Evolutionary conservation across 2,329 filamentous ascomycete species (phyloP), one percentile per base, ranked within the genome.

Genomic region (Scopulariopsis brevicaulis): DNA sequence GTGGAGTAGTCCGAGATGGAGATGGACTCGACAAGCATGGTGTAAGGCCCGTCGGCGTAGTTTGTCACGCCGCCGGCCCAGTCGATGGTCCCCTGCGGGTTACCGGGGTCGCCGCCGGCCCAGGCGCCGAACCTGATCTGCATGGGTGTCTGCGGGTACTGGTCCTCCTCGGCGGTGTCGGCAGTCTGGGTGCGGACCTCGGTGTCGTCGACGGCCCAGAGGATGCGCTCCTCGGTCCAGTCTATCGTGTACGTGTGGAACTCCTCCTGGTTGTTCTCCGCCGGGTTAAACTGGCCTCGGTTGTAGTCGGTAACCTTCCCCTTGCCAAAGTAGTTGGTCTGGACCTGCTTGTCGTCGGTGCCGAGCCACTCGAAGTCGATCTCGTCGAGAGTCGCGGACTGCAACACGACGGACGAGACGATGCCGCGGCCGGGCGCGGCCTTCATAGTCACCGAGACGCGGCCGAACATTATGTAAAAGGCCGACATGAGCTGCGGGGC

Each of bases 401-500:
- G 86, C 63, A 99, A 77, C 10, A 99, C 90, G 14, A 94, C 81
- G 53, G 90, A 94, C 71, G 90, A 96, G 63, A 99, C 92, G 65
- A 99, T 96, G 60, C 94, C 94, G 11, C 83, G 85, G 8, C 94
- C 94, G 0, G 91, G 86, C 11, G 94, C 91, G 28, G 90, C 85
- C 73, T 93, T 92, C 76, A 96, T 80, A 35, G 83, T 86, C 64
- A 92, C 83, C 63, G 96, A 88, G 67, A 96, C 89, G 62, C 86
- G 88, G 64, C 94, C 94, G 70, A 96, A 99, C 94, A 99, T 97
- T 75, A 99, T 96, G 78, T 96, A 97, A 82, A 96, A 97, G 66
- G 94, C 83, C 61, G 91, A 96, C 63, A 81, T 81, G 61, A 99
- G 82, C 70, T 93, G 87, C 0, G 94, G 94, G 3, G 90, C 83